phyloP scores from a whole-genome alignment of 495 filamentous ascomycete species.

The Articulospora tetracladia region DNA sequence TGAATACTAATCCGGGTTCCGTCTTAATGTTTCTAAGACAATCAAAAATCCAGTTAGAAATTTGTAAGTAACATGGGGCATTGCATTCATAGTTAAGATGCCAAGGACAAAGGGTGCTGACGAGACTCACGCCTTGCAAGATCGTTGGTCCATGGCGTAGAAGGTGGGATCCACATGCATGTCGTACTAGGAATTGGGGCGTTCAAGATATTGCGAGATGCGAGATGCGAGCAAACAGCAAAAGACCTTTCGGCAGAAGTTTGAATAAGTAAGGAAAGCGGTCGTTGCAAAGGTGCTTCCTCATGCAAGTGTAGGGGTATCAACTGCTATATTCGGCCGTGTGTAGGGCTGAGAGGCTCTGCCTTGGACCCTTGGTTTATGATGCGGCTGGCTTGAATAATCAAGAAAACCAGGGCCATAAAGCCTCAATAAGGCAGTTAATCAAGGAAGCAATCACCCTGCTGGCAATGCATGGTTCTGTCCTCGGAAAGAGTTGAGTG shows the following conservation, averaged over 20 bases:
- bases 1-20: slow-evolving; percentile 2
- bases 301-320: neutral
- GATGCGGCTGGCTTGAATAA: neutral
- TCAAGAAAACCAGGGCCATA: neutral
- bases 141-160: neutral
- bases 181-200: neutral
- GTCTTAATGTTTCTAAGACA: neutral
- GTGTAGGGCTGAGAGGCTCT: neutral
- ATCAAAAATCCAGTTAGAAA: neutral
- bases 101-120: neutral
- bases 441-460: neutral
- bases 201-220: neutral
- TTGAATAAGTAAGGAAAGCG: neutral
- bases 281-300: neutral
- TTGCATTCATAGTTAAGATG: too few relatives aligned
- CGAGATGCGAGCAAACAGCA: neutral
- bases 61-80: too few relatives aligned
- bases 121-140: neutral
- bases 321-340: neutral
- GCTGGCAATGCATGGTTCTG: neutral
- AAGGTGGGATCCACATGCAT: neutral
- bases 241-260: neutral
- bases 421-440: neutral
- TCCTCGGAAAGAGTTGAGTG: neutral
- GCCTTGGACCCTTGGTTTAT: neutral